These are phyloP conservation scores for Jamesozyma rosinii DNA, from an alignment of 805 yeast genomes.

Conservation along the genomic window DNA sequence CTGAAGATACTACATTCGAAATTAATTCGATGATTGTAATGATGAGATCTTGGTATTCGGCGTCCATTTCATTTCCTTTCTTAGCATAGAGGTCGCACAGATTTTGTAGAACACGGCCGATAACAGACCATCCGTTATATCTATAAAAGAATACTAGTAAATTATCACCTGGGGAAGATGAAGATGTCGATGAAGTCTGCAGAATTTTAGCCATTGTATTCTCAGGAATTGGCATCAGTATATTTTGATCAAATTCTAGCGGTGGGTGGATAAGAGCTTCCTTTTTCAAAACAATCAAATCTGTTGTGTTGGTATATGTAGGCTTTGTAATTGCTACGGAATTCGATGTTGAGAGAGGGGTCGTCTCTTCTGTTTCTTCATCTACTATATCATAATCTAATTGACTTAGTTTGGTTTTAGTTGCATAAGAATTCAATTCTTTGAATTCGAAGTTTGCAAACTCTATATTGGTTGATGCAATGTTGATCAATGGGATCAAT, in stretches of 20 bases:
- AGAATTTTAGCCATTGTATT: constrained; percentile 67
- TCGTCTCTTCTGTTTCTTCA: constrained; percentile 12
- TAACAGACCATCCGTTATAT: constrained; percentile 79
- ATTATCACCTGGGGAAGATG: constrained; percentile 15
- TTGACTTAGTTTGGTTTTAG: constrained; percentile 33
- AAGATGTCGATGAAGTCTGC: neutral
- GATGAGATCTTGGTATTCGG: constrained; percentile 33
- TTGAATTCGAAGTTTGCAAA: constrained; percentile 58
- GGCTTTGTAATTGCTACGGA: neutral
- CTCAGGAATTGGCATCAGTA: constrained; percentile 37
- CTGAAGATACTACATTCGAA: constrained; percentile 37
- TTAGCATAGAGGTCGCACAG: constrained; percentile 28
- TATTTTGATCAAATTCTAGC: constrained; percentile 39
- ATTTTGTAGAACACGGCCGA: constrained; percentile 72
- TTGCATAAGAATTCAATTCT: constrained; percentile 54
- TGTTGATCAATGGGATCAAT: constrained; percentile 49
- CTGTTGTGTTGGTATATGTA: constrained; percentile 14
- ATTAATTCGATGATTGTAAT: constrained; percentile 45
- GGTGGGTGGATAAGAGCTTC: constrained; percentile 49
- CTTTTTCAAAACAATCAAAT: constrained; percentile 42
- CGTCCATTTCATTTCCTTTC: constrained; percentile 28
- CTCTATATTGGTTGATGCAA: constrained; percentile 54
- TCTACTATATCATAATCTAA: constrained; percentile 36
- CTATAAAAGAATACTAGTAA: constrained; percentile 59
- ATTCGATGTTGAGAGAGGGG: neutral